phyloP scores from a whole-genome alignment of 106 monocot species.

The Triglochin maritima region DNA sequence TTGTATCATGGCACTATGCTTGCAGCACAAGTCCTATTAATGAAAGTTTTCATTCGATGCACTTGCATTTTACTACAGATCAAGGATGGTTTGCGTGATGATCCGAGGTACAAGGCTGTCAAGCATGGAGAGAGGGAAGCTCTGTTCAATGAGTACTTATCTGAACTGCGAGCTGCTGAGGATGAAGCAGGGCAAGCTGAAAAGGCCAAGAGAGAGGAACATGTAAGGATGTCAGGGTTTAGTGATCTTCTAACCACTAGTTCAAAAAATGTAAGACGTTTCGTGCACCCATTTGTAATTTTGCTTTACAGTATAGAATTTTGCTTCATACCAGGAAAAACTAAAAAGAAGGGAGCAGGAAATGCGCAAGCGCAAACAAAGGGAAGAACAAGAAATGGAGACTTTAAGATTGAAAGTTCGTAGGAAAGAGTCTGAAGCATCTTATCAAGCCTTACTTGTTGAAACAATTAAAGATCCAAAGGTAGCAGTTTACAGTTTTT shows the following conservation, averaged over 20 bases:
- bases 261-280: not conserved
- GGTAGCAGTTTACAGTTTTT: conserved; percentile 16
- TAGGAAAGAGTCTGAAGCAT: conserved; percentile 67
- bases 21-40: no score
- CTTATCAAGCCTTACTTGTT: conserved; percentile 85
- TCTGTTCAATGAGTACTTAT: conserved; percentile 75
- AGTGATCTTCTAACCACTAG: not conserved
- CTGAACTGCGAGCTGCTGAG: conserved; percentile 66
- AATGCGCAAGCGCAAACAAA: conserved; percentile 86
- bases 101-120: conserved; percentile 68
- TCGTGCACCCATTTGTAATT: not conserved
- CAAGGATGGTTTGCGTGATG: conserved; percentile 74
- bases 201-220: conserved; percentile 72
- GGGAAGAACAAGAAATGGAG: conserved; percentile 98
- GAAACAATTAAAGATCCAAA: conserved; percentile 91
- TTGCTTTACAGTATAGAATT: not conserved
- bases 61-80: conserved; percentile 29
- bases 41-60: no score
- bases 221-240: conserved; percentile 19
- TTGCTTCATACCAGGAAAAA: conserved; percentile 46
- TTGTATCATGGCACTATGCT: not conserved
- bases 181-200: conserved; percentile 52
- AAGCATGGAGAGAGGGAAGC: conserved; percentile 77
- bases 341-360: conserved; percentile 86
- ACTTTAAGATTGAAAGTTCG: conserved; percentile 73